A percentile compares a stretch with the other conserved stretches of the same genome.
These are phyloP conservation scores for Thalia dealbata DNA, from an alignment of 176 grass and related monocot species.

Conservation along the genomic window DNA sequence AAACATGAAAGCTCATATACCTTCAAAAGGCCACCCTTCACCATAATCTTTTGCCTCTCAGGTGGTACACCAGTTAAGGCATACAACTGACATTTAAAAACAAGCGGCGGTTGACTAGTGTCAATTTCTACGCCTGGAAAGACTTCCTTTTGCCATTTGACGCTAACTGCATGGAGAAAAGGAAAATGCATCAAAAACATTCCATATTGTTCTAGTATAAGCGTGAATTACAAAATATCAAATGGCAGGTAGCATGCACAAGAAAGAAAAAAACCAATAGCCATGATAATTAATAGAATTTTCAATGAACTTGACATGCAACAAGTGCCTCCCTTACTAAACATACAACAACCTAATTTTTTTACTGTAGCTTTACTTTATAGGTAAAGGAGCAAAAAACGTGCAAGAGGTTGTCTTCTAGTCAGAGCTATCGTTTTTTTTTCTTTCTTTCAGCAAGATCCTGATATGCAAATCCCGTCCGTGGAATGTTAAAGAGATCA, in stretches of 20 bases:
- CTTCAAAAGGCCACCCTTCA: conserved; percentile 97
- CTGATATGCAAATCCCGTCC: no score
- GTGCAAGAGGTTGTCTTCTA: no score
- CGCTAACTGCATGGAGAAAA: conserved; percentile 42
- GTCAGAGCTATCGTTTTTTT: no score
- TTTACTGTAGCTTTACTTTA: no score
- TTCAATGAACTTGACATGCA: no score
- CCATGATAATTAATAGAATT: no score
- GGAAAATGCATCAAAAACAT: neutral
- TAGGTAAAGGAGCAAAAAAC: no score
- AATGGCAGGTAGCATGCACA: neutral
- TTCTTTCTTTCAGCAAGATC: no score
- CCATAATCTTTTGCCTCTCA: conserved; percentile 98
- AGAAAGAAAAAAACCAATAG: neutral
- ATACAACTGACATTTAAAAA: conserved; percentile 93
- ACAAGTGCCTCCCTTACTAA: no score
- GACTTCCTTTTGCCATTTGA: conserved; percentile 96
- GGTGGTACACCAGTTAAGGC: conserved; percentile 87
- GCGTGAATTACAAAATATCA: neutral
- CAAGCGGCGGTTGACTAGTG: conserved; percentile 68
- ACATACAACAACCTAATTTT: no score
- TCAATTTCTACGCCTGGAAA: conserved; percentile 80
- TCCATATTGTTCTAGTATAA: neutral
- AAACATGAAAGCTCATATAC: conserved; percentile 25
- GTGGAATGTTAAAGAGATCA: no score